Conservation (phyloP, 106 monocot species). For the Hemerocallis citrina region DNA sequence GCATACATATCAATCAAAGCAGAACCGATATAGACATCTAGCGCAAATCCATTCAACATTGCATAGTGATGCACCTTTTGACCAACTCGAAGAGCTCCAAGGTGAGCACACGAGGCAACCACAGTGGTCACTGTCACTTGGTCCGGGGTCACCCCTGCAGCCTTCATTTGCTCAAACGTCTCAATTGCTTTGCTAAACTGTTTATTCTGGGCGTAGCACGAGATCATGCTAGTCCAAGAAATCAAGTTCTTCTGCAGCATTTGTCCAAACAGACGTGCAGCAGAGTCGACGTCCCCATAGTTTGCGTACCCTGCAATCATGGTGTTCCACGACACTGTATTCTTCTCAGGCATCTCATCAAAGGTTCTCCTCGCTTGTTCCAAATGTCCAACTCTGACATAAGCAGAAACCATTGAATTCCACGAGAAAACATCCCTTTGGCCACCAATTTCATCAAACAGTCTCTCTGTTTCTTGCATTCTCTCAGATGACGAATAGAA, state of each 20-base stretch:
- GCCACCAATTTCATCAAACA: conserved; percentile 41
- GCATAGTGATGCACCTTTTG: conserved; percentile 19
- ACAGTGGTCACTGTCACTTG: conserved; percentile 40
- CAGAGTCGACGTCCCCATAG: conserved; percentile 31
- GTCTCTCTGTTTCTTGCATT: conserved; percentile 20
- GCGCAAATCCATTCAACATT: conserved; percentile 12
- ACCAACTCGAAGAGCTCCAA: conserved; percentile 46
- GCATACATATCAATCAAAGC: conserved; percentile 77
- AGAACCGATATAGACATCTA: conserved; percentile 53
- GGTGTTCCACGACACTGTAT: conserved; percentile 36
- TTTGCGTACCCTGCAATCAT: conserved; percentile 39
- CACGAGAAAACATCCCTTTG: conserved; percentile 46
- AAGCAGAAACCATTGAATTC: conserved; percentile 35
- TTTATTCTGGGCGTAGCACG: conserved; percentile 46
- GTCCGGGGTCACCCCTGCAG: conserved; percentile 28
- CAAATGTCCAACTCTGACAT: conserved; percentile 15
- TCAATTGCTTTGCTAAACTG: conserved; percentile 30
- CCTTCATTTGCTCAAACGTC: conserved; percentile 35
- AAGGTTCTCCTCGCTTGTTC: conserved; percentile 26
- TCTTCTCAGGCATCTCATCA: conserved; percentile 41
- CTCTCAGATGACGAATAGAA: conserved; percentile 25
- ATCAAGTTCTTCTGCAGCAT: conserved; percentile 49
- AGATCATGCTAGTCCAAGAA: conserved; percentile 71
- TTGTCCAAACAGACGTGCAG: conserved; percentile 25
- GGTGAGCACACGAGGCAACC: conserved; percentile 58